Percentiles rank a stretch among this genome's conserved stretches.
phyloP scores from a whole-genome alignment of 441 rosid species.

The Geranium incanum region DNA sequence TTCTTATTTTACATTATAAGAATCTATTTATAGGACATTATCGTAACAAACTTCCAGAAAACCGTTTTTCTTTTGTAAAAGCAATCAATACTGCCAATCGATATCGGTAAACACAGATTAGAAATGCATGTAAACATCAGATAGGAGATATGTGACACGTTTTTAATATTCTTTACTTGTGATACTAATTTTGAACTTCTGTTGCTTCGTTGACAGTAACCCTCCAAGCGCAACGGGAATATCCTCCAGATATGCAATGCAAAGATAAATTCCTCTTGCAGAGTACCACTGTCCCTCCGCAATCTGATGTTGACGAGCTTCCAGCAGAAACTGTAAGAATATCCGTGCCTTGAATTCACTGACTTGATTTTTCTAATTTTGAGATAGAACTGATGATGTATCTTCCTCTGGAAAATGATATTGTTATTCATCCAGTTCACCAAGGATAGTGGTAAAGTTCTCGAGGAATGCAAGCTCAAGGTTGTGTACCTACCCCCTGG shows the following conservation, averaged over 20 bases:
- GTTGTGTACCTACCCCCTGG: constrained; percentile 54
- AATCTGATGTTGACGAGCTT: constrained; percentile 80
- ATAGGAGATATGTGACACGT: background rate
- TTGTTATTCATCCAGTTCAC: constrained; percentile 41
- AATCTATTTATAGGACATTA: background rate
- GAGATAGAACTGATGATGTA: background rate
- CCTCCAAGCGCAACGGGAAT: constrained; percentile 78
- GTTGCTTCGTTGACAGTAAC: constrained; percentile 48
- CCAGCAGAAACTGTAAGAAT: constrained; percentile 70
- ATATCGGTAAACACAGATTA: constrained; percentile 1
- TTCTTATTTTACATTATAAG: background rate
- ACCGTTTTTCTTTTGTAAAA: background rate
- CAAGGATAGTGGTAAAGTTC: constrained; percentile 58
- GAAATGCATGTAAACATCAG: constrained; percentile 1
- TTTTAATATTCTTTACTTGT: background rate
- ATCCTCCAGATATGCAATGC: constrained; percentile 87
- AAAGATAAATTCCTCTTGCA: constrained; percentile 93
- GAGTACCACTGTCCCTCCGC: constrained; percentile 69
- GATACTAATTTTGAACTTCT: constrained; percentile 6
- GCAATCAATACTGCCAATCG: background rate
- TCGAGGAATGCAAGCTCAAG: constrained; percentile 85
- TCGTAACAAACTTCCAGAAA: background rate
- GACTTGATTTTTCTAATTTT: constrained; percentile 8
- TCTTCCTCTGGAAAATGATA: constrained; percentile 14
- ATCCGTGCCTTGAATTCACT: constrained; percentile 2